phyloP scores from a whole-genome alignment of 768 basidiomycete genomes.

The Scleroderma bovista region DNA sequence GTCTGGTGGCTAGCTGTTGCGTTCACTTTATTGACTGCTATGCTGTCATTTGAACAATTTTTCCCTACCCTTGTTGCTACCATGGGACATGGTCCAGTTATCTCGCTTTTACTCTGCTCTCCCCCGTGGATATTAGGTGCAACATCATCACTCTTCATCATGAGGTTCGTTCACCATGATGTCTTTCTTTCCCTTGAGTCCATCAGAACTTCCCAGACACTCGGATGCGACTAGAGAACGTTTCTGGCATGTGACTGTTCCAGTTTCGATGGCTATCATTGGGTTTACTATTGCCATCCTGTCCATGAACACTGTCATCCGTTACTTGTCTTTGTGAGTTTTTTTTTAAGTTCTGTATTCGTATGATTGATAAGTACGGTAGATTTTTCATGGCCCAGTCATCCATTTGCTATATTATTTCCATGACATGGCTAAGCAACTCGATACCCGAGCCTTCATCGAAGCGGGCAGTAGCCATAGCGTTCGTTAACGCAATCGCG shows the following conservation, averaged over 20 bases:
- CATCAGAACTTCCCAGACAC: slow-evolving; percentile 38
- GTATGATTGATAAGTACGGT: no score
- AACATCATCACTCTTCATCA: slow-evolving; percentile 24
- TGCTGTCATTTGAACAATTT: slow-evolving; percentile 67
- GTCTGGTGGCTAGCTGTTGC: slow-evolving; percentile 75
- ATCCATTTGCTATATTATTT: no score
- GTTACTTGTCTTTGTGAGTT: slow-evolving; percentile 14
- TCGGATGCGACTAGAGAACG: slow-evolving; percentile 66
- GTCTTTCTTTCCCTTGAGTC: neutral
- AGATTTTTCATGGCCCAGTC: no score
- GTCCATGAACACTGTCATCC: slow-evolving; percentile 52
- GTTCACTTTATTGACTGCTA: slow-evolving; percentile 45
- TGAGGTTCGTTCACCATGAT: neutral
- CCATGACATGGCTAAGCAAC: no score
- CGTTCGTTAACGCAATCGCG: no score
- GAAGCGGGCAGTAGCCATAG: no score
- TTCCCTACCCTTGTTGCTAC: slow-evolving; percentile 72
- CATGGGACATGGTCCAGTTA: slow-evolving; percentile 53
- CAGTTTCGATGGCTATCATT: slow-evolving; percentile 50
- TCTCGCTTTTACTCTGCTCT: slow-evolving; percentile 64
- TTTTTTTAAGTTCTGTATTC: no score
- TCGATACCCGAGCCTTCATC: no score
- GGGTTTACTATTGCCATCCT: slow-evolving; percentile 60
- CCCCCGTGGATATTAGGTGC: slow-evolving; percentile 50
- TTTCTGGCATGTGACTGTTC: slow-evolving; percentile 55